Percentiles rank a stretch among this genome's conserved stretches.
Evolutionary conservation across 495 filamentous ascomycete species (phyloP).

Genomic region (Hypoxylon trugodes): DNA sequence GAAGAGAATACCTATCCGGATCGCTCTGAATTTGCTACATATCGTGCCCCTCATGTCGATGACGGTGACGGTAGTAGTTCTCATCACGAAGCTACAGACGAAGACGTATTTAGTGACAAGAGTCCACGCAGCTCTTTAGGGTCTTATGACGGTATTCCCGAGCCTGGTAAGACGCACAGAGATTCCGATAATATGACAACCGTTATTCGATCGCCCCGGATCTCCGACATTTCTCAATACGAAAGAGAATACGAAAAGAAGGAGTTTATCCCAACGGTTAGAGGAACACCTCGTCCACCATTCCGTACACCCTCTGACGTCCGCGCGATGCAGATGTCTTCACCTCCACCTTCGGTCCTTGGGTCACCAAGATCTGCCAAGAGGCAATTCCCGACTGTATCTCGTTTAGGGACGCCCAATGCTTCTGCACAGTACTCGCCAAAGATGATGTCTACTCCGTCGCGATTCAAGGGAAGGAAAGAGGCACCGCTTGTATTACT

Average conservation of each 20-base stretch:
- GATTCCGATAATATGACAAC: constrained; percentile 45
- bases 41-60: constrained; percentile 34
- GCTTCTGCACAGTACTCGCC: constrained; percentile 58
- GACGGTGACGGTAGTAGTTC: constrained; percentile 51
- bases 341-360: constrained; percentile 62
- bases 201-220: constrained; percentile 51
- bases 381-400: constrained; percentile 56
- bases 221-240: constrained; percentile 53
- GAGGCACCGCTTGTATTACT: constrained; percentile 80
- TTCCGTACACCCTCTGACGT: constrained; percentile 76
- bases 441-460: constrained; percentile 67
- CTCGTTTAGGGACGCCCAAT: constrained; percentile 55
- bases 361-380: constrained; percentile 57
- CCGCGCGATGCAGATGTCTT: constrained; percentile 80
- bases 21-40: constrained; percentile 23
- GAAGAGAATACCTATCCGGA: constrained; percentile 35
- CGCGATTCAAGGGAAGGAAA: constrained; percentile 56
- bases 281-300: constrained; percentile 49
- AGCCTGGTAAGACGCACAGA: constrained; percentile 26
- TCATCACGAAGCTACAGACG: constrained; percentile 59
- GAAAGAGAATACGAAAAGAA: constrained; percentile 53
- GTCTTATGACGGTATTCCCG: constrained; percentile 47
- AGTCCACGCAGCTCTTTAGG: constrained; percentile 57
- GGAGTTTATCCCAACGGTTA: constrained; percentile 50
- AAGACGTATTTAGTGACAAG: constrained; percentile 64